phyloP scores from a whole-genome alignment of 495 filamentous ascomycete genomes.

The Neurospora sublineolata region DNA sequence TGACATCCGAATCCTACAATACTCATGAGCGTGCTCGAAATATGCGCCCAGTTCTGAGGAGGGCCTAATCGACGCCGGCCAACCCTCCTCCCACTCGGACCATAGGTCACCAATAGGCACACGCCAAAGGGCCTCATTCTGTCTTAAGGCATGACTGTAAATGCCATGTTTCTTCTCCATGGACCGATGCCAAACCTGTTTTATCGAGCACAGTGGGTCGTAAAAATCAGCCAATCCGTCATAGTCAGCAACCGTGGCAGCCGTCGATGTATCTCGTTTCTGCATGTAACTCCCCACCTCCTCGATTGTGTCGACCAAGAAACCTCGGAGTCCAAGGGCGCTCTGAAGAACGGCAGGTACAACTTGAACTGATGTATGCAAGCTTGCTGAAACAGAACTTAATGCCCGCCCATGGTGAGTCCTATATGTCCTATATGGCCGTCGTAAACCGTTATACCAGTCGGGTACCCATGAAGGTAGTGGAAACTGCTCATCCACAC shows the following conservation, averaged over 20 bases:
- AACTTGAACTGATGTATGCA: background rate
- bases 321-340: background rate
- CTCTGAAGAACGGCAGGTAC: background rate
- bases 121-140: background rate
- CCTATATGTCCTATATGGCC: background rate
- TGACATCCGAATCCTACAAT: background rate
- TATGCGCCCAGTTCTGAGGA: background rate
- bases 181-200: background rate
- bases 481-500: background rate
- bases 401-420: background rate
- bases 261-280: background rate
- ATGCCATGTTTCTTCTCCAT: background rate
- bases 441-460: background rate
- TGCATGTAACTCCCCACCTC: background rate
- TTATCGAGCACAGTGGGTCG: background rate
- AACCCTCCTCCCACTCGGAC: background rate
- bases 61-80: background rate
- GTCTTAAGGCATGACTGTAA: background rate
- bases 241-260: fast-evolving
- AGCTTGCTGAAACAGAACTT: background rate
- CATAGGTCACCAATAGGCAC: background rate
- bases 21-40: background rate
- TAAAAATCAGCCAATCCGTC: fast-evolving
- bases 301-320: background rate
- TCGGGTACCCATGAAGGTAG: background rate